Base-by-base conservation (phyloP, 2,329 filamentous ascomycete genomes). In the Ceratocystis lukuohia region DNA sequence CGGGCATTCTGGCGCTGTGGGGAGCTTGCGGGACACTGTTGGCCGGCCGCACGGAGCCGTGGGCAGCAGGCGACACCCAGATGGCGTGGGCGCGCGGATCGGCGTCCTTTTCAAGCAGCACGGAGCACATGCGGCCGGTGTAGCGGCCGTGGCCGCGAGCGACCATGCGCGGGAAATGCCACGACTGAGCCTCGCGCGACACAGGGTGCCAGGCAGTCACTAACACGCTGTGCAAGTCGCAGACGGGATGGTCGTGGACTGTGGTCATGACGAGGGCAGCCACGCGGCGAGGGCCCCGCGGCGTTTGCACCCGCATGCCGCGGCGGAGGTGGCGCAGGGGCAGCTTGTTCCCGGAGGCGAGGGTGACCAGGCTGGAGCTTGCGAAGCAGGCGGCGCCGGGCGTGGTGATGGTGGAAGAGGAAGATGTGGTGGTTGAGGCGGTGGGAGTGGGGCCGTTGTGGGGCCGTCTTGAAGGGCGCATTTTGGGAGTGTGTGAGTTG, bases 171-270 rank as follows among this genome's bases (percentile, higher is more conserved):
- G 82, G 82, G 69, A 83, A 84, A 0, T 67, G 69, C 81, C 81
- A 84, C 2, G 65, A 69, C 56, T 73, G 71, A 17, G 71, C 73
- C 22, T 76, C 73, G 1, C 71, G 61, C 0, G 74, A 77, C 2
- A 87, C 72, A 0, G 84, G 84, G 71, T 87, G 84, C 81, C 82
- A 86, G 0, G 80, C 79, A 28, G 84, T 86, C 33, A 85, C 78
- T 5, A 80, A 71, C 6, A 85, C 73, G 0, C 68, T 70, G 1
- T 77, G 77, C 0, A 85, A 72, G 0, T 75, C 75, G 67, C 79
- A 81, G 71, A 86, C 75, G 1, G 71, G 67, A 45, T 73, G 73
- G 50, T 72, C 67, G 1, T 68, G 65, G 0, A 84, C 77, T 0
- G 72, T 71, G 4, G 81, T 85, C 70, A 77, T 78, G 33, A 87